phyloP scores from a whole-genome alignment of 2,329 filamentous ascomycete genomes.

The Apiospora kogelbergensis region DNA sequence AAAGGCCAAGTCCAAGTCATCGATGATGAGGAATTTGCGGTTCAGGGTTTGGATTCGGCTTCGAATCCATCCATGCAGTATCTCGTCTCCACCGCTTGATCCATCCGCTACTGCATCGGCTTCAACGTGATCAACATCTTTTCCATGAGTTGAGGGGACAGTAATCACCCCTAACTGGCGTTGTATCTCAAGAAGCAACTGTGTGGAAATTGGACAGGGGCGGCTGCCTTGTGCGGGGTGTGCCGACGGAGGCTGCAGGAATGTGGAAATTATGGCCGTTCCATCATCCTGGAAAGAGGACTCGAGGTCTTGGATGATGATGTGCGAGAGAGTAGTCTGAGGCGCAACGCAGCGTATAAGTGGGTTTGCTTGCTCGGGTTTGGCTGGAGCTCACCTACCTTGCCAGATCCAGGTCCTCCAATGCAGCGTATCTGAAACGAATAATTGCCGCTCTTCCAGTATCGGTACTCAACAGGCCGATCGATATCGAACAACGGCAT shows the following conservation, averaged over 20 bases:
- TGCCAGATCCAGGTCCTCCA: conserved; percentile 1
- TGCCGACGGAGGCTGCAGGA: not conserved
- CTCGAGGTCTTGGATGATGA: not conserved
- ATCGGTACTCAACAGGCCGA: not conserved
- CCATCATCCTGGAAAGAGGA: not conserved
- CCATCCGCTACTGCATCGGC: not conserved
- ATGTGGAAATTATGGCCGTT: not conserved
- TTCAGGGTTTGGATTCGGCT: not conserved
- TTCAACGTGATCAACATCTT: too few species aligned
- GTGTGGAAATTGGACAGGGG: not conserved
- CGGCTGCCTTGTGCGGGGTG: not conserved
- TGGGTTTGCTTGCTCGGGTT: not conserved
- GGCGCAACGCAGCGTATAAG: not conserved
- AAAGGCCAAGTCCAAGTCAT: not conserved
- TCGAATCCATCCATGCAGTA: not conserved
- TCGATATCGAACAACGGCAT: not conserved
- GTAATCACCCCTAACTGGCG: not conserved
- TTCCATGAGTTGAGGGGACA: not conserved
- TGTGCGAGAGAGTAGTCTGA: not conserved
- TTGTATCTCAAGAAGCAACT: not conserved
- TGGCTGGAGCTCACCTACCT: not conserved
- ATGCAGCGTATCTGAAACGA: not conserved
- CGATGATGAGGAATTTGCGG: not conserved
- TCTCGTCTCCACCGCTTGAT: not conserved
- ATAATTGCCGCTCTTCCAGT: not conserved